Evolutionary conservation across 2,329 filamentous ascomycete genomes (phyloP).

Genomic region (Tricladium varicosporioides): DNA sequence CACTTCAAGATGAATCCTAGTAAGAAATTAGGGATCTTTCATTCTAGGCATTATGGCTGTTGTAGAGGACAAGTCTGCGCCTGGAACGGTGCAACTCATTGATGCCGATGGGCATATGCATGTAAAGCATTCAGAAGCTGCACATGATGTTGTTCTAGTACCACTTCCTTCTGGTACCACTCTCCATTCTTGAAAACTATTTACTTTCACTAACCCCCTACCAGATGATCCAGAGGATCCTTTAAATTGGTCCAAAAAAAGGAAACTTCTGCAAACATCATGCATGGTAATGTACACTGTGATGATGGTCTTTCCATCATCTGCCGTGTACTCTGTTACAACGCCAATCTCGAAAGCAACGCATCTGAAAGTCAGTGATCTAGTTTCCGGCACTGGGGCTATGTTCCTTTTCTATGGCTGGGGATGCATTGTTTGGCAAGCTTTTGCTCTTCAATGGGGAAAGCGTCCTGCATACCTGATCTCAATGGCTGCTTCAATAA

Average conservation of each 20-base stretch:
- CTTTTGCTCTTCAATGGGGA: constrained; percentile 43
- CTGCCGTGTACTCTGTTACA: constrained; percentile 48
- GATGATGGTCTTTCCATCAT: constrained; percentile 45
- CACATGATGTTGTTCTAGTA: constrained; percentile 30
- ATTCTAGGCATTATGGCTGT: constrained; percentile 11
- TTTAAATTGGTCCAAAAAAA: constrained; percentile 35
- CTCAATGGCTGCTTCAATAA: constrained; percentile 33
- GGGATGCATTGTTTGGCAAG: constrained; percentile 51
- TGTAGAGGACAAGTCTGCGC: constrained; percentile 21
- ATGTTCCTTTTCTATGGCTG: constrained; percentile 52
- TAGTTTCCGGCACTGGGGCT: constrained; percentile 48
- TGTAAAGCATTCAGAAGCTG: constrained; percentile 23
- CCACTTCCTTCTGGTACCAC: constrained; percentile 29
- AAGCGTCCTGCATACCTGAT: constrained; percentile 47
- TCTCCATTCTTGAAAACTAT: not conserved
- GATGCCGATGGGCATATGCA: constrained; percentile 25
- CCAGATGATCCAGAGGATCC: constrained; percentile 38
- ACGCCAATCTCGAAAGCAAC: constrained; percentile 45
- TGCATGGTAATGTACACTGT: constrained; percentile 41
- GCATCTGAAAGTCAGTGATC: constrained; percentile 40
- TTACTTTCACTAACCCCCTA: not conserved
- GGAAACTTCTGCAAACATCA: constrained; percentile 33
- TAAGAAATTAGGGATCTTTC: no score
- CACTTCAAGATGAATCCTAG: no score
- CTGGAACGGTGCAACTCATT: constrained; percentile 32